phyloP scores from a whole-genome alignment of 495 filamentous ascomycete genomes.

The Annulohypoxylon maeteangense region DNA sequence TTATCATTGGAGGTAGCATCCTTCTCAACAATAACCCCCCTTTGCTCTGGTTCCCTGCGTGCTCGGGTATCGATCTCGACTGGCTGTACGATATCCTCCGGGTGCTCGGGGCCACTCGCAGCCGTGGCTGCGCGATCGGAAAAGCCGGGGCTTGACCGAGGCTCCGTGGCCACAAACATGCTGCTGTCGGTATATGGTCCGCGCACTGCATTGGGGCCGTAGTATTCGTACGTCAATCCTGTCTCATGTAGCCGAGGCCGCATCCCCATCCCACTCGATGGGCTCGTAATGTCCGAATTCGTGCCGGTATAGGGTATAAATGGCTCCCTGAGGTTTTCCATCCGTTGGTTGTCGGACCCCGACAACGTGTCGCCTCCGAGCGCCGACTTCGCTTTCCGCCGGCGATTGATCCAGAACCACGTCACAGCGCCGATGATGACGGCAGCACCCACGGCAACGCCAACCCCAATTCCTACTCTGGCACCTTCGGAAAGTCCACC shows the following conservation, averaged over 20 bases:
- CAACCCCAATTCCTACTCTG: slow-evolving; percentile 56
- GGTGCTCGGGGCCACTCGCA: slow-evolving; percentile 9
- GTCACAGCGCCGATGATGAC: slow-evolving; percentile 50
- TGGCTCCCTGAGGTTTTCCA: not conserved
- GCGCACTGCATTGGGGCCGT: slow-evolving; percentile 46
- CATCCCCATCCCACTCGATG: slow-evolving; percentile 22
- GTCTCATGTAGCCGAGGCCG: slow-evolving; percentile 31
- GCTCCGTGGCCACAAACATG: slow-evolving; percentile 1
- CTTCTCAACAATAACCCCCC: not conserved
- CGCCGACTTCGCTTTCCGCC: slow-evolving; percentile 34
- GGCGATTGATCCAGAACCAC: slow-evolving; percentile 51
- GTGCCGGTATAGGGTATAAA: slow-evolving; percentile 19
- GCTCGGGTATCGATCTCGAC: slow-evolving; percentile 12
- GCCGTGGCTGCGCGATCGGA: slow-evolving; percentile 2
- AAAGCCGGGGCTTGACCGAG: slow-evolving; percentile 21
- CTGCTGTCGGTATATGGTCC: slow-evolving; percentile 49
- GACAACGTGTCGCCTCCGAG: slow-evolving; percentile 6
- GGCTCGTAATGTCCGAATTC: slow-evolving; percentile 47
- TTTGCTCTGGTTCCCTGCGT: slow-evolving; percentile 9
- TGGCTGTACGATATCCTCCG: slow-evolving; percentile 22
- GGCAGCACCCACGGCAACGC: slow-evolving; percentile 53
- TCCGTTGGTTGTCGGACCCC: slow-evolving; percentile 7
- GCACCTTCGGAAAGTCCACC: slow-evolving; percentile 50
- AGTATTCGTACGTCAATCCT: slow-evolving; percentile 48
- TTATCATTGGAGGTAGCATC: not conserved